phyloP scores from a whole-genome alignment of 1,139 yeast species.

The Hanseniaspora sp. region DNA sequence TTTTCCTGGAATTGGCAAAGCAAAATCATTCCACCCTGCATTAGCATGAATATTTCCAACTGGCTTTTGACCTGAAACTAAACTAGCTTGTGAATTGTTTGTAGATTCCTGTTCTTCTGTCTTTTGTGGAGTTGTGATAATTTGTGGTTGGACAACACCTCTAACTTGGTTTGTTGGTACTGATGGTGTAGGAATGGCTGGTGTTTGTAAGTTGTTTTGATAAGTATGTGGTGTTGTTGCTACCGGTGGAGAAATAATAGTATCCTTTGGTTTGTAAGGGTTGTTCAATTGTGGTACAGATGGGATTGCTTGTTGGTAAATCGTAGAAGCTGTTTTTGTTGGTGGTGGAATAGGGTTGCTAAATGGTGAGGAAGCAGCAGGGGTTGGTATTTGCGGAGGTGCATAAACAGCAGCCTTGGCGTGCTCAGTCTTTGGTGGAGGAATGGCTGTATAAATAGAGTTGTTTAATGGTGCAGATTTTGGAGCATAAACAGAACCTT shows the following conservation, averaged over 20 bases:
- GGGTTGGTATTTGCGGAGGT: constrained; percentile 20
- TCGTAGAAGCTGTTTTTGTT: neutral
- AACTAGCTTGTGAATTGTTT: constrained; percentile 24
- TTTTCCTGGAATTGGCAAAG: constrained; percentile 50
- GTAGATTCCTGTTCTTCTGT: constrained; percentile 19
- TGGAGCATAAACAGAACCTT: constrained; percentile 15
- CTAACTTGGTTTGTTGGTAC: constrained; percentile 12
- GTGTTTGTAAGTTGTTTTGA: constrained; percentile 14
- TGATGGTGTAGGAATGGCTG: constrained; percentile 17
- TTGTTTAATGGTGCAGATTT: constrained; percentile 16
- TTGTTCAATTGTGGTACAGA: constrained; percentile 14
- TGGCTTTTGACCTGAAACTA: constrained; percentile 29
- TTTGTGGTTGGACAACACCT: constrained; percentile 19
- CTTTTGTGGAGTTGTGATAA: constrained; percentile 21
- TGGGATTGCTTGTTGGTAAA: constrained; percentile 16
- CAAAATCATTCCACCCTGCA: constrained; percentile 92
- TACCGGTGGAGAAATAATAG: constrained; percentile 17
- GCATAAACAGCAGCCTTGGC: constrained; percentile 32
- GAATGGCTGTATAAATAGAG: constrained; percentile 18
- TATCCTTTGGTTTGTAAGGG: constrained; percentile 17
- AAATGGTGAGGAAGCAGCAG: constrained; percentile 3
- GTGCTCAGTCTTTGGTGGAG: constrained; percentile 18
- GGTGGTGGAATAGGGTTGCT: neutral
- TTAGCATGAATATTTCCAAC: constrained; percentile 44
- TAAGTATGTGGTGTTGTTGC: constrained; percentile 18